These are phyloP conservation scores for Noccaea caerulescens DNA, from an alignment of 345 rosid genomes.

Conservation along the genomic window DNA sequence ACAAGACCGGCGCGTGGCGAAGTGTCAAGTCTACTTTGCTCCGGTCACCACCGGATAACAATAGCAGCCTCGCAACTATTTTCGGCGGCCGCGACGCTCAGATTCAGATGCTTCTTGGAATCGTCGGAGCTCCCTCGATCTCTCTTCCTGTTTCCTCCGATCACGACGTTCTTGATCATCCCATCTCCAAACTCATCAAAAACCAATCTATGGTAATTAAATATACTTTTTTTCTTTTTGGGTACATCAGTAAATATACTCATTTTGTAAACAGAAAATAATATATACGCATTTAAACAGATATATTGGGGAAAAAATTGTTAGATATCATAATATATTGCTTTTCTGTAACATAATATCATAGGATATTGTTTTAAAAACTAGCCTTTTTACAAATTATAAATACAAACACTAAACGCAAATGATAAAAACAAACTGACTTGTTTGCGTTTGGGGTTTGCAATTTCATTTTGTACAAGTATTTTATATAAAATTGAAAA, in stretches of 20 bases:
- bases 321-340: too few species aligned
- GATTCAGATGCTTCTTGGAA: constrained; percentile 51
- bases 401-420: too few species aligned
- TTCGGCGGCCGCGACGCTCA: constrained; percentile 43
- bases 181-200: constrained; percentile 46
- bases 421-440: too few species aligned
- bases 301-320: too few species aligned
- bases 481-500: too few species aligned
- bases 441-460: too few species aligned
- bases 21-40: constrained; percentile 45
- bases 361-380: neutral
- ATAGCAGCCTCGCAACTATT: constrained; percentile 27
- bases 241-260: too few species aligned
- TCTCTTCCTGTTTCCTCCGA: constrained; percentile 35
- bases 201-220: constrained; percentile 46
- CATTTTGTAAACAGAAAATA: too few species aligned
- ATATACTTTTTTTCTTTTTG: neutral
- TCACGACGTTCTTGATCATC: constrained; percentile 38
- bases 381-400: neutral
- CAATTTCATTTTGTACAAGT: too few species aligned
- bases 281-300: too few species aligned
- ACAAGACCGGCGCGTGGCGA: constrained; percentile 42
- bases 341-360: neutral
- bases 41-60: constrained; percentile 42
- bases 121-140: constrained; percentile 46